Base-by-base conservation (phyloP, 2,329 filamentous ascomycete genomes). In the Neonectria punicea region DNA sequence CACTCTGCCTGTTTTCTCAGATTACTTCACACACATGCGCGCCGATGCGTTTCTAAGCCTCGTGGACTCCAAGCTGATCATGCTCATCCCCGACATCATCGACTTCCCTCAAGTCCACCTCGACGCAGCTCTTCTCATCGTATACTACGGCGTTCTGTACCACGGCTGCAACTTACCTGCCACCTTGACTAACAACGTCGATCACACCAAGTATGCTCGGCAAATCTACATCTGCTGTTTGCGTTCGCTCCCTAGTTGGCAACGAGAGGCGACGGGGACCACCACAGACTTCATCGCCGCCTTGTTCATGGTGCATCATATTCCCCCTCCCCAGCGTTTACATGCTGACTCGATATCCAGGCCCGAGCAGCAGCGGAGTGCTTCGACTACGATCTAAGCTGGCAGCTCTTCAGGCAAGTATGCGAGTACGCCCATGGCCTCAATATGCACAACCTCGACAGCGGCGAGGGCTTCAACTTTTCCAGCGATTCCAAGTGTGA, bases 121-220 rank as follows among this genome's bases (percentile, higher is more conserved):
- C 1, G 76, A 77, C n/a, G 70, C 74, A 0, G 70, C 70, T 13
- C 74, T 77, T 11, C 63, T 75, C 0, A 70, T 77, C 0, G 75
- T 77, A 9, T 77, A 77, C 58, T 77, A 77, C 32, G 68, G 68
- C 18, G 43, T 62, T 4, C 60, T 62, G 10, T 51, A 58, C 6
- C 53, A 56, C 5, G 60, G 60, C 39, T 62, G 60, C 46, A 57
- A 46, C 11, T 14, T 56, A 18, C 60, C 60, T 9, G 20, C 36
- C 1, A 51, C 3, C 44, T 20, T 62, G n/a, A 22, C 32, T 22
- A 39, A 39, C 9, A 32, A 28, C 16, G 4, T 14, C 3, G 25
- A 54, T 44, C 25, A 47, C 5, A 25, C 39, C 25, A 53, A 47
- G 2, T 47, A 57, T n/a, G 30, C 46, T 14, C 28, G 36, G 7